Evolutionary conservation across 345 rosid species (phyloP).

Genomic region (Lepidium sativum): DNA sequence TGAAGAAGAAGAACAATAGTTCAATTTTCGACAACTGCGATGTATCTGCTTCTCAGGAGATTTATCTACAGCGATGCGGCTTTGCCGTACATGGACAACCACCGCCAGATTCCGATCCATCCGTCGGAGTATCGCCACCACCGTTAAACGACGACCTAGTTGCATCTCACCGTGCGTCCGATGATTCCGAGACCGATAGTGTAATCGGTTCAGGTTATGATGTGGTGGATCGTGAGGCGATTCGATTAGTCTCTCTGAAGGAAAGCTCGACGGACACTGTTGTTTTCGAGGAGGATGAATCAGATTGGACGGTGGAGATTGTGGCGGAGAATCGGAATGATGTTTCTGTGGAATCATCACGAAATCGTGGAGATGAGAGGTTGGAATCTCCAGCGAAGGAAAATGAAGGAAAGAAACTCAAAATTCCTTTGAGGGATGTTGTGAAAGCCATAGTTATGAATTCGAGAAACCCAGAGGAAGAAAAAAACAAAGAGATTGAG

Average conservation of each 20-base stretch:
- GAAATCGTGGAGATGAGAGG: not conserved
- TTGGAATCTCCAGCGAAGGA: too few species aligned
- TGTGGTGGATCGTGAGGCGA: conserved; percentile 1
- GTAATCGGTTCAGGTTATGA: not conserved
- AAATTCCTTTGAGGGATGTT: conserved; percentile 24
- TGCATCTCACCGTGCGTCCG: not conserved
- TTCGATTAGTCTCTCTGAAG: conserved; percentile 19
- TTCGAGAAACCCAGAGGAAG: conserved; percentile 2
- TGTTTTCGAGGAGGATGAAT: not conserved
- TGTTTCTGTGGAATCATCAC: not conserved
- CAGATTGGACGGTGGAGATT: not conserved
- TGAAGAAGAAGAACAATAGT: not conserved
- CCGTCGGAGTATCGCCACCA: not conserved
- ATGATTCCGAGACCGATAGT: not conserved
- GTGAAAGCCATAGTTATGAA: conserved; percentile 27
- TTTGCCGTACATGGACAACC: conserved; percentile 3
- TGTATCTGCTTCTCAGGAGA: conserved; percentile 17
- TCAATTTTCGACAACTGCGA: conserved; percentile 7
- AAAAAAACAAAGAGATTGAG: not conserved
- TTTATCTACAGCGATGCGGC: conserved; percentile 10
- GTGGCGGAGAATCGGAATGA: not conserved
- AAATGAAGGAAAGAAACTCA: conserved; percentile 6
- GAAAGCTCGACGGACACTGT: not conserved
- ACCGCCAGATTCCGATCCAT: conserved; percentile 21
- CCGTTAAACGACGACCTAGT: not conserved